Evolutionary conservation across 1,284 basidiomycete genomes (phyloP).

Genomic region (Phylloboletellus chloephorus): DNA sequence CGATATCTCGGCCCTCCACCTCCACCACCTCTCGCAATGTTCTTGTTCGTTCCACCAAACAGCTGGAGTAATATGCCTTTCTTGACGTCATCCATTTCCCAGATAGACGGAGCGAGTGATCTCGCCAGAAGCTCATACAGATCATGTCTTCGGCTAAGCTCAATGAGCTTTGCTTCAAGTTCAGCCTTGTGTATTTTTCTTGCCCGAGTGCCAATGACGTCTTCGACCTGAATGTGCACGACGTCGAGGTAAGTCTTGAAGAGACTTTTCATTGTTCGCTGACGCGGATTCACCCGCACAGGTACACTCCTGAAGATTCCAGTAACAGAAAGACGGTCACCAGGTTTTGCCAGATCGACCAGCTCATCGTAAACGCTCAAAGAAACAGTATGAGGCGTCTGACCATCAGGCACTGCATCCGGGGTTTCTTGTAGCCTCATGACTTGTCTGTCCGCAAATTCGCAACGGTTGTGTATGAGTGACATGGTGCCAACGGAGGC

Average conservation of each 20-base stretch:
- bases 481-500: conserved; percentile 84
- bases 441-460: conserved; percentile 94
- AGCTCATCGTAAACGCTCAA: conserved; percentile 96
- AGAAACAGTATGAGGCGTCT: conserved; percentile 96
- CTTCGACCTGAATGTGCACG: conserved; percentile 73
- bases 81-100: conserved; percentile 99
- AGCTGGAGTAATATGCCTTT: conserved; percentile 95
- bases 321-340: conserved; percentile 86
- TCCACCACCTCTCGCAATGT: conserved; percentile 86
- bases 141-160: conserved; percentile 73
- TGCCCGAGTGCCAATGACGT: conserved; percentile 39
- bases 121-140: conserved; percentile 85
- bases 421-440: conserved; percentile 96
- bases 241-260: conserved; percentile 98
- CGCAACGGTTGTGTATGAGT: conserved; percentile 94
- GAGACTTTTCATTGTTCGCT: conserved; percentile 87
- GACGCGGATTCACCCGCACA: conserved; percentile 88
- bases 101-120: conserved; percentile 91
- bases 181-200: conserved; percentile 50
- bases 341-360: conserved; percentile 92
- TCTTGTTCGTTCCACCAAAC: conserved; percentile 98
- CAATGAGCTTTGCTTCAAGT: conserved; percentile 55
- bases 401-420: conserved; percentile 95
- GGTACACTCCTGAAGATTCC: conserved; percentile 95
- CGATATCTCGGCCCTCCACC: conserved; percentile 93